phyloP scores from a whole-genome alignment of 2,329 filamentous ascomycete species.

The Colletotrichum euphorbiae region DNA sequence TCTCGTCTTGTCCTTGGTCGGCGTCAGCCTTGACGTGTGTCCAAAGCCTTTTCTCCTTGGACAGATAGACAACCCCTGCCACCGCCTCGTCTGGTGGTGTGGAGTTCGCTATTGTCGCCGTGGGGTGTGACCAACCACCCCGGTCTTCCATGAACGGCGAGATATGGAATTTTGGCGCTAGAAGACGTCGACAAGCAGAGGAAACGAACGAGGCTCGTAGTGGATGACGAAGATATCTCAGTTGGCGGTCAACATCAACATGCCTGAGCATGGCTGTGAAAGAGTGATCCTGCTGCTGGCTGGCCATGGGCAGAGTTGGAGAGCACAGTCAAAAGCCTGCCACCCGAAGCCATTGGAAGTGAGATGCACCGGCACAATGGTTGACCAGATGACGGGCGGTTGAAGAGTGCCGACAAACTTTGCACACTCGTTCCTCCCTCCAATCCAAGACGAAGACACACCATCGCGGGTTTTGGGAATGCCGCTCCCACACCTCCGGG shows the following conservation, averaged over 20 bases:
- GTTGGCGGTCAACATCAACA: constrained; percentile 21
- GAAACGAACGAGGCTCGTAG: constrained; percentile 36
- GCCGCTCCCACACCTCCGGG: constrained; percentile 19
- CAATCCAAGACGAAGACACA: constrained; percentile 27
- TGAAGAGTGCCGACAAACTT: constrained; percentile 28
- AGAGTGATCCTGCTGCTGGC: not conserved
- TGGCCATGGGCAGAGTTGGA: not conserved
- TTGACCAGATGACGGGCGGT: constrained; percentile 22
- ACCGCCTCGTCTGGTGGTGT: constrained; percentile 36
- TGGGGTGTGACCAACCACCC: constrained; percentile 38
- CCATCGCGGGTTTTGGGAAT: constrained; percentile 10
- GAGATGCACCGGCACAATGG: constrained; percentile 7
- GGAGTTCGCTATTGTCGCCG: constrained; percentile 34
- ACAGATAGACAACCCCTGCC: constrained; percentile 31
- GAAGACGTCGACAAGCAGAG: constrained; percentile 25
- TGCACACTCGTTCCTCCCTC: constrained; percentile 34
- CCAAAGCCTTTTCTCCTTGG: constrained; percentile 20
- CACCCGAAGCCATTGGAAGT: constrained; percentile 11
- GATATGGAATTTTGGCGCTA: constrained; percentile 31
- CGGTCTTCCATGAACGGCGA: constrained; percentile 12
- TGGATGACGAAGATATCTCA: constrained; percentile 34
- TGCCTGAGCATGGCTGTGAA: constrained; percentile 19
- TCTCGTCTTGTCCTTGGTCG: constrained; percentile 23
- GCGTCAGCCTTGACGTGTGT: not conserved
- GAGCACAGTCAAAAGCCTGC: constrained; percentile 17